Conservation (phyloP, 495 filamentous ascomycete species). For the Penicillium paradoxum region DNA sequence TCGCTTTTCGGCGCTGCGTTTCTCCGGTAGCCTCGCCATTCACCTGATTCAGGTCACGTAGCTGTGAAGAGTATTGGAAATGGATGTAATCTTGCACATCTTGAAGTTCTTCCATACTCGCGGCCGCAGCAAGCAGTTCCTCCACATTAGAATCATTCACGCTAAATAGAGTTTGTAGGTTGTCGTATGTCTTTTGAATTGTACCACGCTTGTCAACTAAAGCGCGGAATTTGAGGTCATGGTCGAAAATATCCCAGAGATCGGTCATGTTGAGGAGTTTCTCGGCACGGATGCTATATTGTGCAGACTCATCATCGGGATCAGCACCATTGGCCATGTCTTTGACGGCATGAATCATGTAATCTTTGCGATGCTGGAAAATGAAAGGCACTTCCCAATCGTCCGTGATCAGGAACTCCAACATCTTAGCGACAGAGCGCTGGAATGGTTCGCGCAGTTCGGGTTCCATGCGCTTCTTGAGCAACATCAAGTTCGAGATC, state of each 20-base stretch:
- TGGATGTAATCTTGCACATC: constrained; percentile 95
- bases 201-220: constrained; percentile 83
- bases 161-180: constrained; percentile 52
- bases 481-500: constrained; percentile 84
- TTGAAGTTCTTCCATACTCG: constrained; percentile 87
- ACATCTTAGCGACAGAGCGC: constrained; percentile 81
- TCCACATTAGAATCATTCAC: constrained; percentile 59
- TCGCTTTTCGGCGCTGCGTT: constrained; percentile 72
- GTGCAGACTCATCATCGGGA: constrained; percentile 58
- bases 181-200: constrained; percentile 71
- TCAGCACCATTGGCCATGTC: constrained; percentile 49
- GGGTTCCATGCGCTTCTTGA: constrained; percentile 67
- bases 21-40: constrained; percentile 50
- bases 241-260: constrained; percentile 88
- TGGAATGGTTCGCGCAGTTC: constrained; percentile 78
- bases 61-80: constrained; percentile 80
- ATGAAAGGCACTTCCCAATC: constrained; percentile 95
- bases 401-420: constrained; percentile 89
- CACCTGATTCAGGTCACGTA: constrained; percentile 64
- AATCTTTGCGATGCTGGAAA: constrained; percentile 96
- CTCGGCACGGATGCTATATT: constrained; percentile 73
- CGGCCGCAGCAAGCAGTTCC: constrained; percentile 69
- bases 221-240: constrained; percentile 90
- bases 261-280: constrained; percentile 90
- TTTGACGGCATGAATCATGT: constrained; percentile 87